Percentiles rank a stretch among this genome's conserved stretches.
Conservation (phyloP, 2,329 filamentous ascomycete genomes). For the Talaromyces marneffei region DNA sequence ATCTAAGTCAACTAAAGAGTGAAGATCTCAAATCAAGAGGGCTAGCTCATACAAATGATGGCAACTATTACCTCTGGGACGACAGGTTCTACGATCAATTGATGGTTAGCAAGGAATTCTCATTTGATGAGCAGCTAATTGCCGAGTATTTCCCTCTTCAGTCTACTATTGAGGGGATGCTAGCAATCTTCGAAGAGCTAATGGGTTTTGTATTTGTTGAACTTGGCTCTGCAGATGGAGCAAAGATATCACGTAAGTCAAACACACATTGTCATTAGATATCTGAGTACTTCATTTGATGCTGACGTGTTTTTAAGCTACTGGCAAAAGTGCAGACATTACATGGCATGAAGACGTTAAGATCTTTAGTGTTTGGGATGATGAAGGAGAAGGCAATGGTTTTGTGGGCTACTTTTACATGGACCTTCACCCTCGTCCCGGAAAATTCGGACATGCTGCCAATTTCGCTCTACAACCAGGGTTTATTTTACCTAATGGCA, state of each 20-base stretch:
- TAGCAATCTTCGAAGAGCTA: conserved; percentile 51
- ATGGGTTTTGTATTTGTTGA: conserved; percentile 50
- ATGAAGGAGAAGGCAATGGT: conserved; percentile 44
- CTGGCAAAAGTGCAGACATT: conserved; percentile 43
- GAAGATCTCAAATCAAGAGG: conserved; percentile 42
- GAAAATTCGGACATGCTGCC: conserved; percentile 51
- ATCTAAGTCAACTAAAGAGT: conserved; percentile 45
- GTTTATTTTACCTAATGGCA: conserved; percentile 44
- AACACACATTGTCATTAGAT: too few species aligned
- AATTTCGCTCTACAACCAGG: conserved; percentile 53
- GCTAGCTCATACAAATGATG: conserved; percentile 39
- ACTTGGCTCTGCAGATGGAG: conserved; percentile 41
- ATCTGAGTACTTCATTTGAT: too few species aligned
- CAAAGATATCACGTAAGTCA: too few species aligned
- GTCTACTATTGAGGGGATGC: conserved; percentile 48
- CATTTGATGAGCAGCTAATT: conserved; percentile 44
- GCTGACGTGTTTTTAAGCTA: conserved; percentile 38
- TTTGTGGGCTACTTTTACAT: conserved; percentile 57
- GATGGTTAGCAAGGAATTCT: conserved; percentile 46
- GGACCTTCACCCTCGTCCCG: conserved; percentile 51
- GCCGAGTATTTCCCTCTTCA: conserved; percentile 49
- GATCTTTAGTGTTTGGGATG: conserved; percentile 53
- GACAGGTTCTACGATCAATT: conserved; percentile 47
- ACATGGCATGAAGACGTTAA: conserved; percentile 53
- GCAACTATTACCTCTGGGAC: conserved; percentile 48